Evolutionary conservation across 2,329 filamentous ascomycete species (phyloP).

Genomic region (Didymella arachidicola): DNA sequence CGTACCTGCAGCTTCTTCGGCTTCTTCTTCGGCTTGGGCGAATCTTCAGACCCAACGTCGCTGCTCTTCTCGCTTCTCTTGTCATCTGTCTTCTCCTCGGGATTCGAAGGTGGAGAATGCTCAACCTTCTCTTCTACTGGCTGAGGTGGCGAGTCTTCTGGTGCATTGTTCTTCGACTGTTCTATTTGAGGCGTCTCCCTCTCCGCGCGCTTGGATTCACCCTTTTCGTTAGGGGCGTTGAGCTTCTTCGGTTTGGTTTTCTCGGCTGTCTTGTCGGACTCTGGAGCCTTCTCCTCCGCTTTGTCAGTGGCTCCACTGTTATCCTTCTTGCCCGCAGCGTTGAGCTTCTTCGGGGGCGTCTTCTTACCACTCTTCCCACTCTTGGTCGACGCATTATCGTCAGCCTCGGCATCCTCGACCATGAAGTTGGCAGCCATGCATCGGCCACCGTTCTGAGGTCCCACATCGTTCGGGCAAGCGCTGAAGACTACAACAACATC

Average conservation of each 20-base stretch:
- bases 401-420: constrained; percentile 44
- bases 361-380: constrained; percentile 21
- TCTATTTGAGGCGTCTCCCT: constrained; percentile 21
- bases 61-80: constrained; percentile 13
- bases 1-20: constrained; percentile 50
- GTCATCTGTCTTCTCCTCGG: constrained; percentile 13
- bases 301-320: constrained; percentile 6
- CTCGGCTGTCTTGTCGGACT: constrained; percentile 2
- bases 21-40: constrained; percentile 46
- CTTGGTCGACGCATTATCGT: constrained; percentile 33
- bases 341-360: constrained; percentile 32
- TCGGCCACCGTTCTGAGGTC: constrained; percentile 46
- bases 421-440: constrained; percentile 53
- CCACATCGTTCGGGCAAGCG: constrained; percentile 51
- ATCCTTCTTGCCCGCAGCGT: constrained; percentile 5
- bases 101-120: neutral
- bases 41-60: constrained; percentile 3
- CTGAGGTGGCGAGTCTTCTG: constrained; percentile 4
- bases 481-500: constrained; percentile 50
- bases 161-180: neutral
- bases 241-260: constrained; percentile 14
- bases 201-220: neutral
- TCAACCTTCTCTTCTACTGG: neutral
- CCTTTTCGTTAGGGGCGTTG: constrained; percentile 1
- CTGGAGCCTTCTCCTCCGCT: neutral